Evolutionary conservation across 345 rosid genomes (phyloP).

Genomic region (Turritis glabra): DNA sequence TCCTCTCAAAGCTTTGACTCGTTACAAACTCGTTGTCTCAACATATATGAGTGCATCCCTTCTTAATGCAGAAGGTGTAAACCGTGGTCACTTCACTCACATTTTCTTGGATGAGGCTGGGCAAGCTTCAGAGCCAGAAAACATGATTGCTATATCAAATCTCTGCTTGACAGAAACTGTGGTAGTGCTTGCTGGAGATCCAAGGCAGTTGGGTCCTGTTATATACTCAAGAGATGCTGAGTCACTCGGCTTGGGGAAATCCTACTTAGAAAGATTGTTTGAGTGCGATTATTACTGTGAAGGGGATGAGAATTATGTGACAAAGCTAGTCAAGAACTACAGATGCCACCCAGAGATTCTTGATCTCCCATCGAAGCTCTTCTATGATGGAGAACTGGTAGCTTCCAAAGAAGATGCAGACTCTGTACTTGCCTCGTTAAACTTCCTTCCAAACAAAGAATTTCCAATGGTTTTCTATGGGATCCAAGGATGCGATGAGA

Average conservation of each 20-base stretch:
- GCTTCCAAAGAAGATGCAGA: slow-evolving; percentile 69
- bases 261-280: slow-evolving; percentile 80
- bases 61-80: slow-evolving; percentile 76
- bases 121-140: slow-evolving; percentile 98
- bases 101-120: slow-evolving; percentile 94
- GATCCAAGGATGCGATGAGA: slow-evolving; percentile 95
- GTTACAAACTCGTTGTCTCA: slow-evolving; percentile 64
- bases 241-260: slow-evolving; percentile 61
- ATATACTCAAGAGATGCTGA: slow-evolving; percentile 73
- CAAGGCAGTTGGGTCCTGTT: slow-evolving; percentile 94
- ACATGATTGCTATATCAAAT: slow-evolving; percentile 70
- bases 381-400: slow-evolving; percentile 74
- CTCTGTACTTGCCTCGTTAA: slow-evolving; percentile 42
- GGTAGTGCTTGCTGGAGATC: slow-evolving; percentile 96
- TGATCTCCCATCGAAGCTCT: slow-evolving; percentile 75
- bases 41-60: slow-evolving; percentile 88
- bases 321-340: slow-evolving; percentile 73
- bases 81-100: slow-evolving; percentile 83
- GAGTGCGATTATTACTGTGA: slow-evolving; percentile 52
- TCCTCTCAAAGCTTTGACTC: slow-evolving; percentile 53
- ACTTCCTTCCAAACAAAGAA: slow-evolving; percentile 62
- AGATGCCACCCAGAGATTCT: slow-evolving; percentile 83
- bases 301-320: slow-evolving; percentile 68
- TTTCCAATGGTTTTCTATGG: slow-evolving; percentile 88
- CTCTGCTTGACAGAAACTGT: slow-evolving; percentile 66